Evolutionary conservation across 106 monocot species (phyloP), one percentile per base, ranked within the genome.

Genomic region (Apostasia shenzhenica): DNA sequence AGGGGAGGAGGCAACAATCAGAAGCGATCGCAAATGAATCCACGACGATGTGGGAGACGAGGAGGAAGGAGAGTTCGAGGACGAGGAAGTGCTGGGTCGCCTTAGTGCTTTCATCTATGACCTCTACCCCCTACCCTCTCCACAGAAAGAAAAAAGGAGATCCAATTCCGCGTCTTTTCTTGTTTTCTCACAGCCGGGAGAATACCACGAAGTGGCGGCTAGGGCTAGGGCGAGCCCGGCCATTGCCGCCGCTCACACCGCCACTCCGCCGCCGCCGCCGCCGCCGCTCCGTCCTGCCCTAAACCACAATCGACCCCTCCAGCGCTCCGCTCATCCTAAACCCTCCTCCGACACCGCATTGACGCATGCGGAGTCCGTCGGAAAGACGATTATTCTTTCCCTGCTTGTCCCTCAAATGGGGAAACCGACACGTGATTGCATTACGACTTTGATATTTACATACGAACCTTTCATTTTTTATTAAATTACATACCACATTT

Each of bases 21-120:
- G 86, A 48, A 86, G 75, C 78, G 86, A 86, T 71, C 86, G 72
- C 70, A 86, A 66, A 61, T 83, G 83, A 68, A 82, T 71, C 86
- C 90, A 83, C 59, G 83, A 83, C 53, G 80, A 83, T 46, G 77
- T 60, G 44, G 78, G 40, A 14, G 81, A 57, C 0, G 85, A 80
- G 1, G 77, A 76, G 38, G 79, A 78, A 46, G 83, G 52, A 3
- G 70, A 53, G 8, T 55, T 67, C 2, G 70, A 63, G 43, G 76
- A 62, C 11, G 67, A 68, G 38, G 67, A 58, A 41, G 78, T 74
- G 61, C 78, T 58, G 41, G 82, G 67, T 75, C 67, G 75, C 59
- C 76, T 56, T 61, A 83, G 52, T 49, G 83, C 79, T 75, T 73
- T 76, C 81, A 72, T 76, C 64, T 48, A 66, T 45, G 46, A 41